These are phyloP conservation scores for Cordyceps cicadae DNA, from an alignment of 2,329 filamentous ascomycete species.

Conservation along the genomic window DNA sequence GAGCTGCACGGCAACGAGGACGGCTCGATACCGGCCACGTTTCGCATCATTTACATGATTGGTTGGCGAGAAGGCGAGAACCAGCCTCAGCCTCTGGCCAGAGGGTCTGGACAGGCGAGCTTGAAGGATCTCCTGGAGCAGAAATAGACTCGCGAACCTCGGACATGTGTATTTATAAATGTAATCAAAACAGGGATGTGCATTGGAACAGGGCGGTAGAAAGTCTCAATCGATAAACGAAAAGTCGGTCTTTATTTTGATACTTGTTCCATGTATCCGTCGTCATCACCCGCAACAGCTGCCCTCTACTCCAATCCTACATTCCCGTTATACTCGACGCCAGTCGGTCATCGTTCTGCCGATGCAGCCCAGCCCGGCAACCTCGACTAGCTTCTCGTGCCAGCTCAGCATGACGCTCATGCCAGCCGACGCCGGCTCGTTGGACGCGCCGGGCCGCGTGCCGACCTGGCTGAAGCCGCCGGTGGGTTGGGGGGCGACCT, in stretches of 20 bases:
- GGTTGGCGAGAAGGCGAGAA: conserved; percentile 83
- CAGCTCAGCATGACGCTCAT: conserved; percentile 98
- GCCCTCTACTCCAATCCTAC: background rate
- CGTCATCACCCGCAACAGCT: background rate
- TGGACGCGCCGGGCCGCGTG: conserved; percentile 41
- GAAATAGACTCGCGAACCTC: conserved; percentile 24
- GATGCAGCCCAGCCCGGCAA: conserved; percentile 85
- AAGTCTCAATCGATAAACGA: background rate
- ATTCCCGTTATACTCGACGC: conserved; percentile 53
- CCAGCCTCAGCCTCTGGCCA: conserved; percentile 69
- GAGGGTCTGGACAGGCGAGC: conserved; percentile 80
- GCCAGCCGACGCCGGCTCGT: conserved; percentile 67
- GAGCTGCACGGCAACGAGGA: conserved; percentile 78
- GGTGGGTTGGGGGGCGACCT: conserved; percentile 65
- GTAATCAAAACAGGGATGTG: background rate
- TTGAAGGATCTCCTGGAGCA: conserved; percentile 69
- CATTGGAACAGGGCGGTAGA: background rate
- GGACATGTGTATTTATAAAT: conserved; percentile 1
- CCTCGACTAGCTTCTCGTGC: conserved; percentile 97
- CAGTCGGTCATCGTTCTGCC: conserved; percentile 94
- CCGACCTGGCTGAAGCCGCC: conserved; percentile 75
- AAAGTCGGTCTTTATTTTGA: background rate
- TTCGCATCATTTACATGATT: conserved; percentile 96
- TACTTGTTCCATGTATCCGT: background rate
- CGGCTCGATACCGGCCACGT: conserved; percentile 76